Base-by-base conservation (phyloP, 108 stramenopile species). In the Pseudonitzschia multiseries region DNA sequence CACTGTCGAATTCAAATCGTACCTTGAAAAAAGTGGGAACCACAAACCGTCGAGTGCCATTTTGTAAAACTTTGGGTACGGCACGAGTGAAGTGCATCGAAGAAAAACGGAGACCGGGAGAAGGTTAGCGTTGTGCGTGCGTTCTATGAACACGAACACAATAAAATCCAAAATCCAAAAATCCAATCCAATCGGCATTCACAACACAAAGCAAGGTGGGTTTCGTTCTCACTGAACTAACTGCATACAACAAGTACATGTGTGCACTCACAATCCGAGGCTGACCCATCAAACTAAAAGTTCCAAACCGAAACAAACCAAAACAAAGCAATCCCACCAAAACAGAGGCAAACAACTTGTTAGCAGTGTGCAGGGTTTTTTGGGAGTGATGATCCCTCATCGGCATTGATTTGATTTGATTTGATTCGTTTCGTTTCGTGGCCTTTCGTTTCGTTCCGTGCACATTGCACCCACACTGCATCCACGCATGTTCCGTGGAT, bases 21-120 rank as follows among this genome's bases (percentile, higher is more conserved):
- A 56, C 54, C 86, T 74, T 0, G 84, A 83, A 81, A 97, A 95
- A 26, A 89, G 61, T 43, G 57, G 53, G 29, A 95, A 94, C 59
- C 94, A 74, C 8, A 97, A 85, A 32, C 96, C 96, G 74, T 97
- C 96, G 21, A 79, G 78, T 40, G 93, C 86, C 89, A 96, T 83
- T 42, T 92, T 87, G 65, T 78, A 89, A 59, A 89, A 90, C 57
- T 93, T 75, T 4, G 91, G 82, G 9, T 87, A 89, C 59, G 6
- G 6, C 6, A 10, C 10, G 42, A 10, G 17, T 8, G 46, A 18
- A 5, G 12, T 14, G 14, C 18, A 2, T 48, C 46, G 18, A 6
- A 36, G 36, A 48, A 18, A 48, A 10, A 48, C 1, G 2, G 46
- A 48, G 42, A 42, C 6, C 42, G 10, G 10, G 42, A 42, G 42